A percentile compares a stretch with the other conserved stretches of the same genome.
Conservation (phyloP, 179 eudicot genomes). For the Vitellaria paradoxa region DNA sequence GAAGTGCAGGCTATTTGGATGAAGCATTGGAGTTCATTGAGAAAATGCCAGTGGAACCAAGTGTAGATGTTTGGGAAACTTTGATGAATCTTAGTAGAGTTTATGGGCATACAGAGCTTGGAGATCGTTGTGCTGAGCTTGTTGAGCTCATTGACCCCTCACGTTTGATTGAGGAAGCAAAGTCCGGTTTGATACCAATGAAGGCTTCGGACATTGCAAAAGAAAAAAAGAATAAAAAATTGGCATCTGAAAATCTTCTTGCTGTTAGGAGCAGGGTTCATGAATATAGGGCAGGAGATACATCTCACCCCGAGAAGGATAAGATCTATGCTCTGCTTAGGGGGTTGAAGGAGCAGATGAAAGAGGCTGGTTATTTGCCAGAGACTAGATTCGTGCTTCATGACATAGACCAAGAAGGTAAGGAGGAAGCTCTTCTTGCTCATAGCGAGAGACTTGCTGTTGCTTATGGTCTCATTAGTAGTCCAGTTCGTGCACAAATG, state of each 20-base stretch:
- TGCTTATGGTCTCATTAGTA: constrained; percentile 58
- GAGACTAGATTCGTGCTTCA: constrained; percentile 83
- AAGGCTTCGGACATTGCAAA: constrained; percentile 44
- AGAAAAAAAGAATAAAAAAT: constrained; percentile 62
- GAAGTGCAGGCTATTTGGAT: constrained; percentile 63
- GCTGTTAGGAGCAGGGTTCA: constrained; percentile 49
- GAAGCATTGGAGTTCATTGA: constrained; percentile 83
- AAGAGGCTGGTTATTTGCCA: constrained; percentile 76
- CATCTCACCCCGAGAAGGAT: constrained; percentile 66
- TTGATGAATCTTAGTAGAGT: constrained; percentile 67
- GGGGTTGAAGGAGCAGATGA: constrained; percentile 69
- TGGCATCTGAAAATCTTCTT: constrained; percentile 31
- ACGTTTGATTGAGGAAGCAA: constrained; percentile 51
- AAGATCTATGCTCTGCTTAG: constrained; percentile 63
- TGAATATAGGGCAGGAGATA: constrained; percentile 82
- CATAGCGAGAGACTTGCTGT: constrained; percentile 90
- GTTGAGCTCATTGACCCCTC: constrained; percentile 65
- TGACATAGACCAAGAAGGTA: constrained; percentile 70
- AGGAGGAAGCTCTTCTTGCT: constrained; percentile 85
- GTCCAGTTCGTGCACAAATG: constrained; percentile 53
- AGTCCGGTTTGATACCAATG: constrained; percentile 55
- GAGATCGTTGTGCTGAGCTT: constrained; percentile 76
- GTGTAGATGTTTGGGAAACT: constrained; percentile 67
- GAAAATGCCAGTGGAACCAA: constrained; percentile 68
- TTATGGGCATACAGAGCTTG: constrained; percentile 66